A percentile compares a stretch with the other conserved stretches of the same genome.
These are phyloP conservation scores for Arachis stenosperma DNA, from an alignment of 306 rosid species.

Conservation along the genomic window DNA sequence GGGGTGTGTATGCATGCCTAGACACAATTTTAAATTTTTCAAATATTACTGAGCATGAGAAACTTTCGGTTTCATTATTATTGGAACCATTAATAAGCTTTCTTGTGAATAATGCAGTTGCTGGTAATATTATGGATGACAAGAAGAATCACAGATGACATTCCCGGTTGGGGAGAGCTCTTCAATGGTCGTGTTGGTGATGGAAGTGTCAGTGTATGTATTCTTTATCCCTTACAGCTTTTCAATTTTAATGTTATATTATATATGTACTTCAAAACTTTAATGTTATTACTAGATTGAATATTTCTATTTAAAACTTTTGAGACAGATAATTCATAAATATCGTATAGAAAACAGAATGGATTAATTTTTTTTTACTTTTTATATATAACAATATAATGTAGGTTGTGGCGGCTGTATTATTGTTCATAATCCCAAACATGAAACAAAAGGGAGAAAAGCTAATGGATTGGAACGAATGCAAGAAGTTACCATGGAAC, in stretches of 20 bases:
- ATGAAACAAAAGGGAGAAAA: conserved; percentile 67
- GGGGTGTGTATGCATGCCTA: conserved; percentile 48
- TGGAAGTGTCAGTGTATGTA: conserved; percentile 80
- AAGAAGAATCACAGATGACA: conserved; percentile 79
- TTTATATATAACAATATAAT: background rate
- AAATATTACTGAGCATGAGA: background rate
- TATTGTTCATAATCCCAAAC: conserved; percentile 82
- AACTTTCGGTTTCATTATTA: background rate
- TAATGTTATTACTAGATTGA: no score
- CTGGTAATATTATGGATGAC: conserved; percentile 85
- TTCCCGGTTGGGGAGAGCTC: conserved; percentile 85
- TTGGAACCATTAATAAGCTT: background rate
- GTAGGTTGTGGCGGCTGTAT: conserved; percentile 74
- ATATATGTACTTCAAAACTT: background rate
- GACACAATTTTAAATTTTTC: background rate
- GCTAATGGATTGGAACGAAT: conserved; percentile 90
- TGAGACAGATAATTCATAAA: no score
- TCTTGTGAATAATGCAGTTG: conserved; percentile 45
- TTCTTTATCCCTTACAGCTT: background rate
- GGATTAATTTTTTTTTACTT: no score
- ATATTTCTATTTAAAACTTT: no score
- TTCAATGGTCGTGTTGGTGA: conserved; percentile 76
- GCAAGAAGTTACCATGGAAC: conserved; percentile 87
- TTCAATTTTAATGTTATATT: background rate
- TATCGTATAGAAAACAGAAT: no score